A percentile compares a stretch with the other conserved stretches of the same genome.
Evolutionary conservation across 2,329 filamentous ascomycete species (phyloP).

Genomic region (Byssothecium circinans): DNA sequence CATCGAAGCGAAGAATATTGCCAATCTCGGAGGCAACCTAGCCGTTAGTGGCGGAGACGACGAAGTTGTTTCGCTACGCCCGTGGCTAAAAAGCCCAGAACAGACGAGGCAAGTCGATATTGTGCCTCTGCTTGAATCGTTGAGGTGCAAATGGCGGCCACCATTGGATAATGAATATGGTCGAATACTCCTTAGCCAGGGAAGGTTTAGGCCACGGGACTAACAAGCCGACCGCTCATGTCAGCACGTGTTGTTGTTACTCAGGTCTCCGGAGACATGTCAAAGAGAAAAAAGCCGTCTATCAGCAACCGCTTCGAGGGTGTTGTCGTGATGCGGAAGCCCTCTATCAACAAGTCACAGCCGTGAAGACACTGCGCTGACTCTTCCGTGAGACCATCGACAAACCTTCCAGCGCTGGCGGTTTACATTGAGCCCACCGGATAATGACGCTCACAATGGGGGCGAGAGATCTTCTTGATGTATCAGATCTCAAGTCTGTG

Average conservation of each 20-base stretch:
- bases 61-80: constrained; percentile 20
- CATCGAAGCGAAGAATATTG: constrained; percentile 13
- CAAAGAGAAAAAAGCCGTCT: not conserved
- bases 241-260: constrained; percentile 4
- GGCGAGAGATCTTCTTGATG: constrained; percentile 33
- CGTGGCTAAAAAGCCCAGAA: constrained; percentile 6
- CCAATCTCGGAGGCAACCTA: constrained; percentile 16
- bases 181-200: constrained; percentile 15
- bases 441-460: too few relatives aligned
- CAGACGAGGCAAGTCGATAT: too few relatives aligned
- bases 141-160: not conserved
- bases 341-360: not conserved
- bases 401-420: not conserved
- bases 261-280: constrained; percentile 1
- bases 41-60: constrained; percentile 14
- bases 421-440: constrained; percentile 4
- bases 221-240: not conserved
- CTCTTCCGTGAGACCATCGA: not conserved
- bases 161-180: not conserved
- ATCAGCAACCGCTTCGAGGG: not conserved
- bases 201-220: constrained; percentile 20
- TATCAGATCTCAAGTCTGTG: constrained; percentile 35
- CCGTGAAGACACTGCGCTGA: not conserved
- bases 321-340: not conserved
- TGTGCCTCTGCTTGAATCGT: constrained; percentile 1